Conservation (phyloP, 1,139 yeast genomes). For the Pichia norvegensis region DNA sequence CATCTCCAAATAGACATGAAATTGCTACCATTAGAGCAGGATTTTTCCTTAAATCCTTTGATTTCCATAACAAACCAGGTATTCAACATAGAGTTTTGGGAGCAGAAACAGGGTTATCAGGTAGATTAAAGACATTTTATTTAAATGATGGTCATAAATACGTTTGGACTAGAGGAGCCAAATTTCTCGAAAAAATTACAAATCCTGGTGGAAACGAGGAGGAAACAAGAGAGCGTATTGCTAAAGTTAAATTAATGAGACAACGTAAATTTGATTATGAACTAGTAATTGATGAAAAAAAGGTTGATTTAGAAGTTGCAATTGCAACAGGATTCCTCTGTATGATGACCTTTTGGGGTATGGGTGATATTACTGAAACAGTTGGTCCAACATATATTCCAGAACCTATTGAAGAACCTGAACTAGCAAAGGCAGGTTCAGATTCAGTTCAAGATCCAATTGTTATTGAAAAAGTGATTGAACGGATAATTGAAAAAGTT, state of each 20-base stretch:
- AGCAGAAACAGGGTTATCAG: conserved; percentile 32
- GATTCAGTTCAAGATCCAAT: not conserved
- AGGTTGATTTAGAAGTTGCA: conserved; percentile 43
- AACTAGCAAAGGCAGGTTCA: not conserved
- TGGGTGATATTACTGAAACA: conserved; percentile 45
- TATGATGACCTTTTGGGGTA: conserved; percentile 60
- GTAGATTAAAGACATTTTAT: conserved; percentile 37
- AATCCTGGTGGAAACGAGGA: conserved; percentile 51
- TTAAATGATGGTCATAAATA: conserved; percentile 46
- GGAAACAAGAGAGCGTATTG: conserved; percentile 46
- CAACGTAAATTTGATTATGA: conserved; percentile 56
- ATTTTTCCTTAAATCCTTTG: conserved; percentile 37
- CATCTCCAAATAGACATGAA: conserved; percentile 39
- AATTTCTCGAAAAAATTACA: conserved; percentile 42
- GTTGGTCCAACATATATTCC: conserved; percentile 41
- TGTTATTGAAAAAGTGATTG: conserved; percentile 9
- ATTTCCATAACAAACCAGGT: conserved; percentile 42
- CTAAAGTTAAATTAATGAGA: conserved; percentile 48
- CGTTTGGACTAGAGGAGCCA: conserved; percentile 47
- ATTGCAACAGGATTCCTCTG: conserved; percentile 51
- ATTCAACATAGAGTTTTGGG: conserved; percentile 38
- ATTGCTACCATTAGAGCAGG: conserved; percentile 49
- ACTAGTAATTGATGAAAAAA: conserved; percentile 40
- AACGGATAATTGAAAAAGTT: conserved; percentile 8
- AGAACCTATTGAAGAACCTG: conserved; percentile 6